Evolutionary conservation across 1,139 yeast species (phyloP), one percentile per base, ranked within the genome.

Genomic region (Diutina neorugosa): DNA sequence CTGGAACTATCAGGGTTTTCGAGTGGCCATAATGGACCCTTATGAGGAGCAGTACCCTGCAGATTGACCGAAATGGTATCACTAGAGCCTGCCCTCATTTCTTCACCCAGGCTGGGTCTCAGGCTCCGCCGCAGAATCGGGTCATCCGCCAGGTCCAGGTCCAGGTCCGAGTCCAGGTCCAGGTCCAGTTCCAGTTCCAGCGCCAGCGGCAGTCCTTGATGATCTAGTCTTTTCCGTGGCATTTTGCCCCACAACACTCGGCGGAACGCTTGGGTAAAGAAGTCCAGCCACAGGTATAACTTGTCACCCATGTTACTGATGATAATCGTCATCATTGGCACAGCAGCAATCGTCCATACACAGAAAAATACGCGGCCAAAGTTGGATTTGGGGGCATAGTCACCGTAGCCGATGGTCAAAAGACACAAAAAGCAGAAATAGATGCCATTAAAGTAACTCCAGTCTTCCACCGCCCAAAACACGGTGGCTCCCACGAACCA

Each of bases 361-460:
- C 86, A 81, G 61, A 88, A 89, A 59, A 88, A 81, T 0, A 84
- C 78, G 50, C 86, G 69, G 0, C 95, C 95, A 7, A 86, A 81
- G 1, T 82, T 68, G 0, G 83, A 65, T 2, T 55, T 56, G 0
- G 96, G 95, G 0, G 81, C 73, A 60, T 70, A 82, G 60, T 84
- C 91, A 34, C 96, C 96, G 65, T 86, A 88, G 0, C 96, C 96
- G 55, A 89, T 84, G 0, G 96, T 87, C 27, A 88, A 68, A 55
- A 89, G 75, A 61, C 93, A 82, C 53, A 86, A 69, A 57, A 84
- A 80, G 56, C 91, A 81, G 62, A 87, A 88, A 66, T 89, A 89
- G 12, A 86, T 72, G 1, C 81, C 75, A 55, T 81, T 71, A 59
- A 85, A 85, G 63, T 83, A 89, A 2, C 75, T 57, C 96, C 96